A percentile compares a stretch with the other conserved stretches of the same genome.
Evolutionary conservation across 345 rosid species (phyloP).

Genomic region (Rhizophora apiculata): DNA sequence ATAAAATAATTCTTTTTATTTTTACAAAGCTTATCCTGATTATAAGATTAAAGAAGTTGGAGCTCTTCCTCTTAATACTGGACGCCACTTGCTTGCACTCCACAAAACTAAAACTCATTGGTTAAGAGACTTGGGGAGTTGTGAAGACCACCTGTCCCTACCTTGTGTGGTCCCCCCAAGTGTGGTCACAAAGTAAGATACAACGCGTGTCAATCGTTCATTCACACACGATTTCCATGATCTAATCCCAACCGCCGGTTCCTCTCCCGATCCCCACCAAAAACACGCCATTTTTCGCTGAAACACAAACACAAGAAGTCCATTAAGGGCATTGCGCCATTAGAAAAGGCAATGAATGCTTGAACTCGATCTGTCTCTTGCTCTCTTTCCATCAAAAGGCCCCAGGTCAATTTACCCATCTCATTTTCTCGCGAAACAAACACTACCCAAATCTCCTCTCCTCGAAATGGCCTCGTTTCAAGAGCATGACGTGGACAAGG

Average conservation of each 20-base stretch:
- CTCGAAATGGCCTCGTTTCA: conserved; percentile 10
- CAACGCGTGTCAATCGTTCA: conserved; percentile 24
- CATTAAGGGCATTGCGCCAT: not conserved
- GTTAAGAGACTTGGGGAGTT: no score
- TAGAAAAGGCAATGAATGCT: not conserved
- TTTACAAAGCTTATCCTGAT: no score
- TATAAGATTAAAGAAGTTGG: no score
- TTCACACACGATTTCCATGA: conserved; percentile 9
- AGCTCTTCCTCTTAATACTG: no score
- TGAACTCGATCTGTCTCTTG: conserved; percentile 4
- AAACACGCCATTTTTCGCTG: not conserved
- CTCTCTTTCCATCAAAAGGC: no score
- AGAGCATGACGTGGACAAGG: conserved; percentile 18
- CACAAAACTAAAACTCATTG: no score
- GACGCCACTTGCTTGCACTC: no score
- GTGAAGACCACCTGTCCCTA: no score
- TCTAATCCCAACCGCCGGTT: conserved; percentile 31
- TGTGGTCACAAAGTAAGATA: conserved; percentile 5
- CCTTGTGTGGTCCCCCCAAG: no score
- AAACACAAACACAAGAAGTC: not conserved
- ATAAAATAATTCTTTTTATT: no score
- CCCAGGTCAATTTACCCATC: not conserved
- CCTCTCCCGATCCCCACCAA: conserved; percentile 5
- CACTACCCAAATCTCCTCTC: not conserved
- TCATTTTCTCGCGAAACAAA: conserved; percentile 5